Conservation (phyloP, 441 rosid genomes). For the Pelargonium australe region DNA sequence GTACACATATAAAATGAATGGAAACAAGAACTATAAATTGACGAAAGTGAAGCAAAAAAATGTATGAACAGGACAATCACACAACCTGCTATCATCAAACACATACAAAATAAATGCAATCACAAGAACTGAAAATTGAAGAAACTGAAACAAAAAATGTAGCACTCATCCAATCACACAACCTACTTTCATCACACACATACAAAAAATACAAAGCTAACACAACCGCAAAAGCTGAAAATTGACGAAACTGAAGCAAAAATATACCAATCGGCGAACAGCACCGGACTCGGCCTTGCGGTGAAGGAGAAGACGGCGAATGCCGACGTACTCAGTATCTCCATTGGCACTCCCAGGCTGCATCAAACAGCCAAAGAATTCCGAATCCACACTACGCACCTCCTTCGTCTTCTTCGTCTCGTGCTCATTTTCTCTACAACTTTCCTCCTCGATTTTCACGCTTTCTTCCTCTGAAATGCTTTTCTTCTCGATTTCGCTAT, state of each 20-base stretch:
- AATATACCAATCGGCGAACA: constrained; percentile 57
- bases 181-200: no score
- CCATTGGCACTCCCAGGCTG: constrained; percentile 55
- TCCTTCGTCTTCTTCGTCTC: constrained; percentile 5
- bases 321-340: constrained; percentile 60
- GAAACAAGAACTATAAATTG: no score
- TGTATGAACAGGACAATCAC: no score
- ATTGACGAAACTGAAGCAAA: not conserved
- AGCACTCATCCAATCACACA: no score
- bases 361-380: constrained; percentile 63
- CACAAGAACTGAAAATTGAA: not conserved
- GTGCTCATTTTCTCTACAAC: not conserved
- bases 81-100: no score
- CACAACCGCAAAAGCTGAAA: not conserved
- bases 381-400: constrained; percentile 47
- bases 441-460: not conserved
- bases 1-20: no score
- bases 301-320: constrained; percentile 74
- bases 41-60: no score
- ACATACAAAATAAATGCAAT: no score
- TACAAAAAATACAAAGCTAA: no score
- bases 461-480: not conserved
- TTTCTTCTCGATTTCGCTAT: not conserved
- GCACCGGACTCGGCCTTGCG: constrained; percentile 59
- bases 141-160: constrained; percentile 12